Evolutionary conservation across 768 basidiomycete species (phyloP).

Genomic region (Paxillus ammoniavirescens): DNA sequence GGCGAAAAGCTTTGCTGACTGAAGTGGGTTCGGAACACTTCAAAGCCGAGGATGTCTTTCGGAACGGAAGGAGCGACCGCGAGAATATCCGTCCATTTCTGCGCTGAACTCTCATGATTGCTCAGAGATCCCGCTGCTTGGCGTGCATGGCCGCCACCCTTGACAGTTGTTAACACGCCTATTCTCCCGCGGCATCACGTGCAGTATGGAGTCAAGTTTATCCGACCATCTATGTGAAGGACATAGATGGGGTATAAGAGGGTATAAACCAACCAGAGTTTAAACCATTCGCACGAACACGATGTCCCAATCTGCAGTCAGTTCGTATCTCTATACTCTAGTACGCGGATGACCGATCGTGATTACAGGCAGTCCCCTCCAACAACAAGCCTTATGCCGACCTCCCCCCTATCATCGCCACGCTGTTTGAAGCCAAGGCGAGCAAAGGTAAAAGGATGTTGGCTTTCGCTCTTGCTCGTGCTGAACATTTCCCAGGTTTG

Average conservation of each 20-base stretch:
- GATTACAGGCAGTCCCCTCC: conserved; percentile 39
- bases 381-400: conserved; percentile 45
- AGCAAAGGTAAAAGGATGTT: conserved; percentile 45
- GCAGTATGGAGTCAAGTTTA: conserved; percentile 5
- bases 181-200: conserved; percentile 10
- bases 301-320: conserved; percentile 41
- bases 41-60: neutral
- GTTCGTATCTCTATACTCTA: conserved; percentile 13
- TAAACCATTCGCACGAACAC: neutral
- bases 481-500: conserved; percentile 40
- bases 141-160: neutral
- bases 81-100: conserved; percentile 1
- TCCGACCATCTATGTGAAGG: neutral
- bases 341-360: neutral
- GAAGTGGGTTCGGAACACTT: neutral
- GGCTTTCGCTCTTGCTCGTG: neutral
- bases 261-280: neutral
- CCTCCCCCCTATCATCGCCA: conserved; percentile 48
- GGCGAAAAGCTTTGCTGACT: neutral
- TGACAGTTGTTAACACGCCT: neutral
- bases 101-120: neutral
- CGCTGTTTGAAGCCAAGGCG: conserved; percentile 66
- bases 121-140: neutral
- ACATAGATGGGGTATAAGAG: conserved; percentile 17
- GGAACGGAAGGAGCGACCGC: neutral